Evolutionary conservation across 371 early-diverging fungal genomes (phyloP).

Genomic region (Apophysomyces trapeziformis): DNA sequence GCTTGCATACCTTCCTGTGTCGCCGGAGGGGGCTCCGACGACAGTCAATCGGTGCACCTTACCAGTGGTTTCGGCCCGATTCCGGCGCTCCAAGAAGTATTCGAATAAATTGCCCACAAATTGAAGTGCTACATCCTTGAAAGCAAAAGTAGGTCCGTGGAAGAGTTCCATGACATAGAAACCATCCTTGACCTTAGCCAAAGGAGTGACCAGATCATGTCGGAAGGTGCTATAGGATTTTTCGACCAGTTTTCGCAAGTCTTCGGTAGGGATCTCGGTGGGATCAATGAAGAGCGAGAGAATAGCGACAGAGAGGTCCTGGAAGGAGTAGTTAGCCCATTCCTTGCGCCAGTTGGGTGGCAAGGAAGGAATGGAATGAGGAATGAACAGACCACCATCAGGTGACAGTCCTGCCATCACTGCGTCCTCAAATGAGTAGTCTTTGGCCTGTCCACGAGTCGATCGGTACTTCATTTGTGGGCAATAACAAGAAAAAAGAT

Average conservation of each 20-base stretch:
- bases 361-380: constrained; percentile 78
- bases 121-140: constrained; percentile 98
- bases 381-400: constrained; percentile 97
- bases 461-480: constrained; percentile 81
- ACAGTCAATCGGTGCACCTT: constrained; percentile 80
- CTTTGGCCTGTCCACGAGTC: constrained; percentile 79
- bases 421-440: constrained; percentile 87
- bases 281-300: constrained; percentile 82
- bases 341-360: constrained; percentile 62
- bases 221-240: constrained; percentile 85
- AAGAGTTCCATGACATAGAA: constrained; percentile 90
- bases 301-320: constrained; percentile 82
- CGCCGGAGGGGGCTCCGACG: constrained; percentile 97
- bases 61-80: constrained; percentile 52
- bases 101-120: constrained; percentile 97
- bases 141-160: constrained; percentile 98
- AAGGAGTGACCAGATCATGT: constrained; percentile 77
- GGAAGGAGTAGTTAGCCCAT: constrained; percentile 80
- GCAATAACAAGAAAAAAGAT: too few relatives aligned
- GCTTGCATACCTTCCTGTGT: constrained; percentile 82
- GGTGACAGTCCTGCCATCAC: constrained; percentile 92
- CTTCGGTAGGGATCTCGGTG: constrained; percentile 76
- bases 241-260: constrained; percentile 70
- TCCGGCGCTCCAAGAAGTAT: constrained; percentile 89
- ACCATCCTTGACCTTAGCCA: constrained; percentile 70